Evolutionary conservation across 345 rosid genomes (phyloP).

Genomic region (Pistacia vera): DNA sequence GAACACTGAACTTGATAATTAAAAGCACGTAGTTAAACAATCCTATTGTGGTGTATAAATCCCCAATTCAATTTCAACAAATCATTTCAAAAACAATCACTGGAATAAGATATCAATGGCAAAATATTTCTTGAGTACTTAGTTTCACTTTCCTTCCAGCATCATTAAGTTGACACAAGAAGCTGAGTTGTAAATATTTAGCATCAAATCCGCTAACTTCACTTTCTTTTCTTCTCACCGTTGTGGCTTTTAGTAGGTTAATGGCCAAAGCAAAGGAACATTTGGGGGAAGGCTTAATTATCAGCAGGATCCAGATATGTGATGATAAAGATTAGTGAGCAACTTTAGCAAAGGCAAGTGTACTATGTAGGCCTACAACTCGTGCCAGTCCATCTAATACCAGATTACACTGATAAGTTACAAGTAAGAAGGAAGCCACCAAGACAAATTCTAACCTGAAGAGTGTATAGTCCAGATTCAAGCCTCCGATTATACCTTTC

Average conservation of each 20-base stretch:
- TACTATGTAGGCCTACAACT: not conserved
- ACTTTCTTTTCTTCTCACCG: no score
- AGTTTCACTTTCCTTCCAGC: not conserved
- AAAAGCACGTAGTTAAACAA: not conserved
- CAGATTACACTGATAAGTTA: not conserved
- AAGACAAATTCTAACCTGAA: conserved; percentile 62
- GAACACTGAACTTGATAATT: not conserved
- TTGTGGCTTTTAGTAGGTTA: no score
- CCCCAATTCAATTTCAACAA: not conserved
- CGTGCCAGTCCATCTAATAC: not conserved
- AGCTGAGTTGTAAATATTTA: not conserved
- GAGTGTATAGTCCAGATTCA: conserved; percentile 94
- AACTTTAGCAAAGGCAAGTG: not conserved
- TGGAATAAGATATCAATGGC: not conserved
- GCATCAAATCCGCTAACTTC: not conserved
- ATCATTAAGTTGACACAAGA: not conserved
- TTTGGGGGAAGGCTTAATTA: no score
- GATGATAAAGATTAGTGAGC: not conserved
- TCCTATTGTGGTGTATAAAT: not conserved
- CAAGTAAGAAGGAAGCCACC: not conserved
- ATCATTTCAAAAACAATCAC: not conserved
- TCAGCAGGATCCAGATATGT: not conserved
- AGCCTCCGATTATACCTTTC: conserved; percentile 80
- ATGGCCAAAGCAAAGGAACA: no score
- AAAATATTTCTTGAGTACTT: not conserved